Percentiles rank a stretch among this genome's conserved stretches.
Conservation (phyloP, 1,284 basidiomycete genomes). For the Tylopilus orsonianus region DNA sequence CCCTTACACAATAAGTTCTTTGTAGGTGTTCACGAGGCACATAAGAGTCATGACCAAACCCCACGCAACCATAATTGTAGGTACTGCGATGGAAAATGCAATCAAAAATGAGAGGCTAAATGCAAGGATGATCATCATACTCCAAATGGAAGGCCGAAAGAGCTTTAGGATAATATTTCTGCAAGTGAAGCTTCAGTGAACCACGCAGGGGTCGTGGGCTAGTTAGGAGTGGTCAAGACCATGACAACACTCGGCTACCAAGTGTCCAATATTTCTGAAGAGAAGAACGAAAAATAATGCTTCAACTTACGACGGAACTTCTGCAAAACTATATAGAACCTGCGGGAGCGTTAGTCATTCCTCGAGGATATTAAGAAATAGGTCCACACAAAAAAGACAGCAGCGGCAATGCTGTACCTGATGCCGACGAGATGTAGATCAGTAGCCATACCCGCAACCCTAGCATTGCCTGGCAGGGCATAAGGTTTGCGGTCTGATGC, state of each 20-base stretch:
- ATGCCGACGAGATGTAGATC: slow-evolving; percentile 41
- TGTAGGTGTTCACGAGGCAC: slow-evolving; percentile 37
- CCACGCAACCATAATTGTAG: slow-evolving; percentile 51
- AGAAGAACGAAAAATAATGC: too few relatives aligned
- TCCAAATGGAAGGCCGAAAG: slow-evolving; percentile 47
- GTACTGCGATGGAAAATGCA: slow-evolving; percentile 35
- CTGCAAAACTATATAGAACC: slow-evolving; percentile 46
- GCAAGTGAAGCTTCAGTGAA: slow-evolving; percentile 2
- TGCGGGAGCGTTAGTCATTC: slow-evolving; percentile 14
- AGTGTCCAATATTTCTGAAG: too few relatives aligned
- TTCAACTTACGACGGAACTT: slow-evolving; percentile 47
- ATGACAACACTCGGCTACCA: too few relatives aligned
- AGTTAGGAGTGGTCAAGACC: too few relatives aligned
- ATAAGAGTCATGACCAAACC: slow-evolving; percentile 44
- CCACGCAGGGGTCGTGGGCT: too few relatives aligned
- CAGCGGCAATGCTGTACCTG: slow-evolving; percentile 47
- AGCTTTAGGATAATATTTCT: slow-evolving; percentile 49
- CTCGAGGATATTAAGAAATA: background rate
- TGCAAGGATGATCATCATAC: slow-evolving; percentile 29
- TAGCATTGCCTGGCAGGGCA: slow-evolving; percentile 30
- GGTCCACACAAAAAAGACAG: slow-evolving; percentile 47
- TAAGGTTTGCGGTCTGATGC: background rate
- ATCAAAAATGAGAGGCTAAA: slow-evolving; percentile 1
- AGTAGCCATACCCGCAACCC: slow-evolving; percentile 43
- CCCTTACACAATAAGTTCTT: slow-evolving; percentile 30